Conservation (phyloP, 306 rosid genomes). For the Fragaria ananassa region DNA sequence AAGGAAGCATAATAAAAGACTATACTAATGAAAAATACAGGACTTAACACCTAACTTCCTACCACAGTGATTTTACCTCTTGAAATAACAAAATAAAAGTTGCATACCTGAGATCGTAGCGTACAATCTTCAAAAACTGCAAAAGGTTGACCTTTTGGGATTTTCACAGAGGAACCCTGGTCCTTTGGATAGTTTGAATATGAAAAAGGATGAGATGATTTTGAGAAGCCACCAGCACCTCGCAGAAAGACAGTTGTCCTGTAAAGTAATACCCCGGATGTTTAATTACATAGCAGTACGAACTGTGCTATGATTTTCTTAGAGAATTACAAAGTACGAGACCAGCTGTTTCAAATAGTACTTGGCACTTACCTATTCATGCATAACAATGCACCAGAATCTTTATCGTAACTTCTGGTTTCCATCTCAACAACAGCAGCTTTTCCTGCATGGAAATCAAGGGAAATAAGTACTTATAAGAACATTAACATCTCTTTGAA, state of each 20-base stretch:
- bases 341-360: constrained; percentile 21
- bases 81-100: constrained; percentile 16
- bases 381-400: constrained; percentile 77
- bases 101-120: constrained; percentile 77
- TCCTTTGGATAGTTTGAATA: constrained; percentile 63
- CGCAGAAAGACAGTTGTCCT: constrained; percentile 72
- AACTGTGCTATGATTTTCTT: background rate
- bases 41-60: background rate
- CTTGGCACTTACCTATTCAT: constrained; percentile 70
- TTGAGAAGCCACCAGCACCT: constrained; percentile 98
- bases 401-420: constrained; percentile 78
- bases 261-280: constrained; percentile 33
- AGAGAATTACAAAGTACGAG: constrained; percentile 23
- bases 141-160: constrained; percentile 73
- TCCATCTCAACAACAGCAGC: constrained; percentile 91
- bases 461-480: background rate
- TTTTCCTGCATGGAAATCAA: constrained; percentile 60
- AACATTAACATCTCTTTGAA: background rate
- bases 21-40: background rate
- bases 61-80: constrained; percentile 10
- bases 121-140: constrained; percentile 66
- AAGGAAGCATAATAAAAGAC: background rate
- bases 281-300: constrained; percentile 22
- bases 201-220: constrained; percentile 67
- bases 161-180: constrained; percentile 47